These are phyloP conservation scores for Diplogelasinospora grovesii DNA, from an alignment of 495 filamentous ascomycete species.

Conservation along the genomic window DNA sequence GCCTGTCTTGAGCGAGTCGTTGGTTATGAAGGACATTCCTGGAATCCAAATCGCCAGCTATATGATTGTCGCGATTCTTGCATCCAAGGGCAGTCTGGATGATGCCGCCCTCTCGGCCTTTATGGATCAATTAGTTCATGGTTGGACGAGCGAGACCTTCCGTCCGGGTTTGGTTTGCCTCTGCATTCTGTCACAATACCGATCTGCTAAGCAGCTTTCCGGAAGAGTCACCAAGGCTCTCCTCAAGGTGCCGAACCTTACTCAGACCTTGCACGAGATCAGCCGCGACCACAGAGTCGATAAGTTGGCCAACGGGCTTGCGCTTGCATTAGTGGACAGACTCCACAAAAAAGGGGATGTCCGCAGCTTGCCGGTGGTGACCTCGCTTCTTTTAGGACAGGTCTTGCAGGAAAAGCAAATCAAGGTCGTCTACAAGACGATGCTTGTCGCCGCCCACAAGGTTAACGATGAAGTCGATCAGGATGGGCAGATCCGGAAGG, in stretches of 20 bases:
- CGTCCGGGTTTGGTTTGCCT: conserved; percentile 74
- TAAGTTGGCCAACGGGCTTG: conserved; percentile 64
- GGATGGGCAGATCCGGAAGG: conserved; percentile 50
- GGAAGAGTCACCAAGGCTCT: conserved; percentile 62
- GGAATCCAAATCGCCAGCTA: conserved; percentile 80
- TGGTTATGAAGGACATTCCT: conserved; percentile 63
- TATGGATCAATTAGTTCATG: conserved; percentile 76
- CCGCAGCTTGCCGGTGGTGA: conserved; percentile 49
- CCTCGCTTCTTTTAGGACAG: conserved; percentile 52
- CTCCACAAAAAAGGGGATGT: conserved; percentile 55
- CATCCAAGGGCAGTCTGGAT: conserved; percentile 67
- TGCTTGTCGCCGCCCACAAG: conserved; percentile 53
- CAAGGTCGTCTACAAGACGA: conserved; percentile 52
- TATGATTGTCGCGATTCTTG: conserved; percentile 80
- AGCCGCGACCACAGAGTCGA: conserved; percentile 60
- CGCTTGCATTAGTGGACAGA: conserved; percentile 57
- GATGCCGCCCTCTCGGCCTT: conserved; percentile 68
- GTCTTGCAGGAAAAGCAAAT: conserved; percentile 56
- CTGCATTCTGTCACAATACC: conserved; percentile 69
- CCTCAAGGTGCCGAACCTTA: conserved; percentile 54
- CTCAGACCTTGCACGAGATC: conserved; percentile 53
- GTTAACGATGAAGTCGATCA: conserved; percentile 39
- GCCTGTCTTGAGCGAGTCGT: conserved; percentile 66
- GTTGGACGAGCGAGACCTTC: conserved; percentile 65
- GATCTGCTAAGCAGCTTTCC: conserved; percentile 60